A percentile compares a stretch with the other conserved stretches of the same genome.
These are phyloP conservation scores for Sesbania bispinosa DNA, from an alignment of 306 rosid genomes.

Conservation along the genomic window DNA sequence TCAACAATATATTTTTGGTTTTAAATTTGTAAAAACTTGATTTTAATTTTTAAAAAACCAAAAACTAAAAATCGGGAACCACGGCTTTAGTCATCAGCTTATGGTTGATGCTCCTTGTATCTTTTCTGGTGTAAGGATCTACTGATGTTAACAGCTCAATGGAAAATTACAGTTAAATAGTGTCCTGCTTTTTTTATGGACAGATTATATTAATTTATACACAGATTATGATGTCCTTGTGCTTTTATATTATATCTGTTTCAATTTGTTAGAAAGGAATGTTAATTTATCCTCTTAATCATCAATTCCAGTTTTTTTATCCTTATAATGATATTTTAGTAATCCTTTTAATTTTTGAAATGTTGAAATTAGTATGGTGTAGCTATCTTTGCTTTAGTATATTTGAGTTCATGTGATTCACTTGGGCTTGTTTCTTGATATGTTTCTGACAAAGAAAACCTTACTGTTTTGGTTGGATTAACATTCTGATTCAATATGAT, in stretches of 20 bases:
- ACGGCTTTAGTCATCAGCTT: too few species aligned
- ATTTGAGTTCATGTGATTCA: not conserved
- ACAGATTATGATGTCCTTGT: not conserved
- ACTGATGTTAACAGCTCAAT: too few species aligned
- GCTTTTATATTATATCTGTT: not conserved
- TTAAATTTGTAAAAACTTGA: too few species aligned
- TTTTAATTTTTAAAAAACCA: too few species aligned
- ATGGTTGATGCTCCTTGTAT: too few species aligned
- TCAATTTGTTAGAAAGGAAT: not conserved
- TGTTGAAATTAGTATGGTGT: not conserved
- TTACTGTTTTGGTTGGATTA: slow-evolving; percentile 7
- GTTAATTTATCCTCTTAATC: not conserved
- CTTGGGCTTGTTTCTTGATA: not conserved
- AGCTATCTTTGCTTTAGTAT: not conserved
- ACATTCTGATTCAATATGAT: slow-evolving; percentile 30
- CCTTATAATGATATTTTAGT: not conserved
- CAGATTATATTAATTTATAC: not conserved
- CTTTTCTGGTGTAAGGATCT: too few species aligned
- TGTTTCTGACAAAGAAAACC: not conserved
- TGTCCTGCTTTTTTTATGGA: not conserved
- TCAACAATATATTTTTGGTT: too few species aligned
- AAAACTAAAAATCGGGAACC: too few species aligned
- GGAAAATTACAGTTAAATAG: not conserved
- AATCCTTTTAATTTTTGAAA: not conserved
- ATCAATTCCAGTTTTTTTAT: not conserved